These are phyloP conservation scores for Magnusiomyces magnusii DNA, from an alignment of 1,139 yeast genomes.

Conservation along the genomic window DNA sequence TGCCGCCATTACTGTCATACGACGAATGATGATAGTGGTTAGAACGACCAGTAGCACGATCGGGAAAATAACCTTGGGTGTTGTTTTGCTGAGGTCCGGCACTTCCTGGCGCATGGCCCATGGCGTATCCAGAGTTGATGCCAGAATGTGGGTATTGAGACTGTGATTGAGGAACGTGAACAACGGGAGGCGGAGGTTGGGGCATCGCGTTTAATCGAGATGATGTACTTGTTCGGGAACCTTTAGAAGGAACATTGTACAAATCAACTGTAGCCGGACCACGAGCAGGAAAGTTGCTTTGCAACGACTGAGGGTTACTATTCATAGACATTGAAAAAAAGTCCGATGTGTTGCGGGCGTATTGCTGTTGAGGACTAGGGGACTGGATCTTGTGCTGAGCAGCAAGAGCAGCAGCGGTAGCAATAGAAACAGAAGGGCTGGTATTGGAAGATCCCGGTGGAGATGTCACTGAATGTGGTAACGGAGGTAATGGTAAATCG, in stretches of 20 bases:
- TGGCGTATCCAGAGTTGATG: slow-evolving; percentile 7
- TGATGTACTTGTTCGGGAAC: neutral
- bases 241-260: neutral
- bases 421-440: neutral
- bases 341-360: slow-evolving; percentile 1
- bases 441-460: neutral
- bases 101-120: slow-evolving; percentile 7
- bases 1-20: neutral
- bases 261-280: neutral
- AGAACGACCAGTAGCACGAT: neutral
- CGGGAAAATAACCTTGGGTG: neutral
- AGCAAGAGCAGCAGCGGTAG: neutral
- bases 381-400: neutral
- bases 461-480: neutral
- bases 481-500: neutral
- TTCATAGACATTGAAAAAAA: neutral
- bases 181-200: slow-evolving; percentile 11
- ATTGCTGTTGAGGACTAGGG: neutral
- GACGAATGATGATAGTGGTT: neutral
- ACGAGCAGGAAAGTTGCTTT: neutral
- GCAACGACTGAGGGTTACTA: slow-evolving; percentile 4
- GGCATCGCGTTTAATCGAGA: slow-evolving; percentile 8
- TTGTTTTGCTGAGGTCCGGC: neutral
- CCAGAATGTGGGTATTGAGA: slow-evolving; percentile 7
- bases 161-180: slow-evolving; percentile 9